Evolutionary conservation across 495 filamentous ascomycete species (phyloP).

Genomic region (Antarctomyces pellizariae): DNA sequence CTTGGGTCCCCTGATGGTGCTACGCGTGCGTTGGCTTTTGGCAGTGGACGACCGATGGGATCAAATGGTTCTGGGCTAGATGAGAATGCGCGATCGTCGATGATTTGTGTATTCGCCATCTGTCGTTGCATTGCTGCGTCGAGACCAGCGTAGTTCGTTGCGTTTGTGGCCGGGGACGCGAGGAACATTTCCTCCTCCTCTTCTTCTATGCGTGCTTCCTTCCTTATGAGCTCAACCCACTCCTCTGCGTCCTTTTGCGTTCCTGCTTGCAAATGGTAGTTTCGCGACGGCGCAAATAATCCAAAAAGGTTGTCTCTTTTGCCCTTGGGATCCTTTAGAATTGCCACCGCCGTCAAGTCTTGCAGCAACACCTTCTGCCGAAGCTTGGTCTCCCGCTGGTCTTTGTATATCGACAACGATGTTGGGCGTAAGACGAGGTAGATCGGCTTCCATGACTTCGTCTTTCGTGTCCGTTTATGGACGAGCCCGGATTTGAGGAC

Average conservation of each 20-base stretch:
- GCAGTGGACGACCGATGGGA: conserved; percentile 15
- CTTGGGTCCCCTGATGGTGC: too few relatives aligned
- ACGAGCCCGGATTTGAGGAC: conserved; percentile 75
- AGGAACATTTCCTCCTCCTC: conserved; percentile 63
- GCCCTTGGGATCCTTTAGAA: conserved; percentile 69
- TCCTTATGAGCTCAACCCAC: conserved; percentile 68
- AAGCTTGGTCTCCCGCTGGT: conserved; percentile 69
- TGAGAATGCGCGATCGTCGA: conserved; percentile 24
- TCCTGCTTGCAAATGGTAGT: conserved; percentile 67
- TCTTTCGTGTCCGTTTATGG: conserved; percentile 72
- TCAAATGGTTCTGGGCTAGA: conserved; percentile 39
- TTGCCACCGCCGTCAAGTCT: conserved; percentile 75
- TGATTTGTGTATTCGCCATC: conserved; percentile 10
- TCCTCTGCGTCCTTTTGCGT: conserved; percentile 54
- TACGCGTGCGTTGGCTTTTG: conserved; percentile 5
- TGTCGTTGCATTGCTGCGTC: conserved; percentile 7
- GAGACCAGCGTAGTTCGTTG: conserved; percentile 6
- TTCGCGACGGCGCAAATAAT: conserved; percentile 76
- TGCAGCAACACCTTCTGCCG: conserved; percentile 69
- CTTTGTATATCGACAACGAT: conserved; percentile 85
- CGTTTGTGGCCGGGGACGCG: conserved; percentile 25
- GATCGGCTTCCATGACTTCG: conserved; percentile 80
- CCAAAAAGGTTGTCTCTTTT: conserved; percentile 66
- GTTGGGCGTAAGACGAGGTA: conserved; percentile 85
- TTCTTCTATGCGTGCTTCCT: conserved; percentile 60